Base-by-base conservation (phyloP, 345 rosid genomes). In the Eucalyptus melliodora region DNA sequence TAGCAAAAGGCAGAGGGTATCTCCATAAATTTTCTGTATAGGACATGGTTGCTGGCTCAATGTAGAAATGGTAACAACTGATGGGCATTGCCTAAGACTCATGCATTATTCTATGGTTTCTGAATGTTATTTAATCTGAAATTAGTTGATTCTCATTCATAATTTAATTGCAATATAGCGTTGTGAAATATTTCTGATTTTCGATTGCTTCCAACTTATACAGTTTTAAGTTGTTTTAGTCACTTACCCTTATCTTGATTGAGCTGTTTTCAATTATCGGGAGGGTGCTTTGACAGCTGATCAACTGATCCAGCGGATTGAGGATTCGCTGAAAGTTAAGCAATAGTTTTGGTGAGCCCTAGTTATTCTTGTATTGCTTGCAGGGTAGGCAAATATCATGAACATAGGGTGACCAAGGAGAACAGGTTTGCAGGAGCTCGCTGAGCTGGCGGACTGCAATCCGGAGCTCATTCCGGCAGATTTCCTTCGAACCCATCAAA, bases 271-370 rank as follows among this genome's bases (percentile, higher is more conserved):
- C 40, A 40, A 72, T 90, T 34, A 55, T 65, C 90, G 96, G 97
- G 98, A 96, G 92, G 99, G 99, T 77, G 98, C 98, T 40, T 92
- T 95, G 91, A 91, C 93, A 23, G 97, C 94, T 34, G 91, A 96
- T 88, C 92, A 94, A 89, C 95, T 97, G 23, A 90, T 97, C 80
- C 82, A 94, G 90, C 95, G 94, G 49, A 91, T 97, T 21, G 96
- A 97, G 91, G 95, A 90, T 87, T 95, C 97, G 16, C 93, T 96
- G 89, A 91, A 93, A 85, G 94, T 95, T 86, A 94, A 96, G 94
- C 93, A 94, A 89, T 96, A 96, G 91, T 72, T 59, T 9, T 50
- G 89, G 92, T 90, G 89, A 90, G 92, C 82, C 67, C 31, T 23
- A 72, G 45, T 72, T 72, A 37, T 72, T 37, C 82, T 72, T 24